phyloP scores from a whole-genome alignment of 1,139 yeast species.

The Zhuliangozyma parablackwelliae region DNA sequence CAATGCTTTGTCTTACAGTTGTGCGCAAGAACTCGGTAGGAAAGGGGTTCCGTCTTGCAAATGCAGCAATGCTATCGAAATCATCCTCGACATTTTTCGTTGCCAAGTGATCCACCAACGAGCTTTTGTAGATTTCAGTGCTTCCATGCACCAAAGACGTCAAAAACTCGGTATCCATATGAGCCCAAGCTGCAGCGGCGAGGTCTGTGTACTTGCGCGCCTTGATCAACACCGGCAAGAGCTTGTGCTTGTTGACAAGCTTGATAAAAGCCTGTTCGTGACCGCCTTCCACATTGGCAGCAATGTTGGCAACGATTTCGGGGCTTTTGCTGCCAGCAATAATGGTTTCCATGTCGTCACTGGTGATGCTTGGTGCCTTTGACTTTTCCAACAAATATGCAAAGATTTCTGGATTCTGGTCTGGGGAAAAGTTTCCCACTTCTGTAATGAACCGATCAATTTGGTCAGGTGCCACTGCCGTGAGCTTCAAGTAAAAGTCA shows the following conservation, averaged over 20 bases:
- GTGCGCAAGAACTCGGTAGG: too few relatives aligned
- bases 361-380: conserved; percentile 4
- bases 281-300: conserved; percentile 2
- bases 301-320: conserved; percentile 11
- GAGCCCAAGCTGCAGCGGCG: conserved; percentile 9
- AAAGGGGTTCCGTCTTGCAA: too few relatives aligned
- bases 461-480: conserved; percentile 12
- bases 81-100: conserved; percentile 9
- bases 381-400: conserved; percentile 12
- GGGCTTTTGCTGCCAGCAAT: conserved; percentile 12
- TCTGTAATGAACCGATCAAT: conserved; percentile 11
- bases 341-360: conserved; percentile 15
- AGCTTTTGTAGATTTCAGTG: conserved; percentile 6
- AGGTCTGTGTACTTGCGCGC: not conserved
- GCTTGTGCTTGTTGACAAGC: conserved; percentile 4
- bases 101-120: conserved; percentile 16
- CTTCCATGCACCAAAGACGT: conserved; percentile 1
- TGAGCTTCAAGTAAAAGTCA: conserved; percentile 28
- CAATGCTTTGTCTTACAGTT: conserved; percentile 11
- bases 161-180: conserved; percentile 6
- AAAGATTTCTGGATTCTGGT: conserved; percentile 11
- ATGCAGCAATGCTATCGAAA: conserved; percentile 13
- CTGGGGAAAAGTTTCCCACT: conserved; percentile 3
- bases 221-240: conserved; percentile 5
- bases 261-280: conserved; percentile 8